phyloP scores from a whole-genome alignment of 2,329 filamentous ascomycete species.

The Neonectria ditissima region DNA sequence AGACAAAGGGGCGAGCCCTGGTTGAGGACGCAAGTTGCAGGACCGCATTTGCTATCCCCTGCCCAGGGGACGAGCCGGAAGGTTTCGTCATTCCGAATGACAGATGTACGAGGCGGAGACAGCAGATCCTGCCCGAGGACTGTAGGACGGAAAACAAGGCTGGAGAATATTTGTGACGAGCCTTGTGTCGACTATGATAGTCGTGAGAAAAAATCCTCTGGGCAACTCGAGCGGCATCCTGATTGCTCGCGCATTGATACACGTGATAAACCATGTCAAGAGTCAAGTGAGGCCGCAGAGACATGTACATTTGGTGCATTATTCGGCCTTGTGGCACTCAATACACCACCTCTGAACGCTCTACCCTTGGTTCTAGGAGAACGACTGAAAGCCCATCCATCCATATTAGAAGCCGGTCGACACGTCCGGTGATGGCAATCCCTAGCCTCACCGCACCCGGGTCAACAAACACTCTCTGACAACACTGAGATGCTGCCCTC shows the following conservation, averaged over 20 bases:
- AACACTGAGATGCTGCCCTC: slow-evolving; percentile 29
- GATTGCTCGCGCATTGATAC: slow-evolving; percentile 31
- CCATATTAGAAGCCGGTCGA: slow-evolving; percentile 24
- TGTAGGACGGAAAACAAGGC: background rate
- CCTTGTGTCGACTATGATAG: background rate
- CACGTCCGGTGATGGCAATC: background rate
- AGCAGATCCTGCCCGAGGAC: slow-evolving; percentile 1
- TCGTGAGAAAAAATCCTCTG: slow-evolving; percentile 13
- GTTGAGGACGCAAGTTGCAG: slow-evolving; percentile 11
- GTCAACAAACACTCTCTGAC: slow-evolving; percentile 21
- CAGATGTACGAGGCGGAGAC: slow-evolving; percentile 10
- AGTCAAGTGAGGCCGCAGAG: slow-evolving; percentile 17
- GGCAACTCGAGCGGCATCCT: slow-evolving; percentile 11
- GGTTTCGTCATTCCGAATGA: slow-evolving; percentile 6
- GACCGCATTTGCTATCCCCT: background rate
- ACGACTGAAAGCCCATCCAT: slow-evolving; percentile 32
- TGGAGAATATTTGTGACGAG: background rate
- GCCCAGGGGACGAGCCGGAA: background rate
- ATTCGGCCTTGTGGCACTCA: slow-evolving; percentile 27
- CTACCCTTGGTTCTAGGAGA: slow-evolving; percentile 26
- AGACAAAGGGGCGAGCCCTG: background rate
- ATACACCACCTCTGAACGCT: slow-evolving; percentile 32
- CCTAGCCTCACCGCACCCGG: slow-evolving; percentile 6
- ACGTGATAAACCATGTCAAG: slow-evolving; percentile 24
- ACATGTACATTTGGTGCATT: slow-evolving; percentile 35